Percentiles rank a stretch among this genome's conserved stretches.
These are phyloP conservation scores for Plasmodium inui DNA, from an alignment of 169 alveolate genomes.

Conservation along the genomic window DNA sequence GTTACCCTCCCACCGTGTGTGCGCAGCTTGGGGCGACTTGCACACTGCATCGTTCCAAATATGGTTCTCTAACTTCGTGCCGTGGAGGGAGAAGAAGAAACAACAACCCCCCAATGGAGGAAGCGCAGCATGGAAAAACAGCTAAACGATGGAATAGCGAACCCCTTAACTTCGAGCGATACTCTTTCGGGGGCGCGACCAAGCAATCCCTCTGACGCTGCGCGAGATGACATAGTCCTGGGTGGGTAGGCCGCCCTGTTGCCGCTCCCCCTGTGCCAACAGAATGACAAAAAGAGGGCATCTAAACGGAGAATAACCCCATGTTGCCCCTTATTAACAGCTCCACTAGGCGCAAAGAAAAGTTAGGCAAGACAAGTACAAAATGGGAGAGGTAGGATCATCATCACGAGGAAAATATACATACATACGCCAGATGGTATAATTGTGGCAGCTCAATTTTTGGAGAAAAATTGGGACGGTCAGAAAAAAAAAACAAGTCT, in stretches of 20 bases:
- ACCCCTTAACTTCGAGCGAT: neutral
- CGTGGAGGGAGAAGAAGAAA: neutral
- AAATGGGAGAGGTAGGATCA: neutral
- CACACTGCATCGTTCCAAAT: neutral
- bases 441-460: neutral
- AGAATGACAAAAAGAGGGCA: neutral
- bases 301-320: neutral
- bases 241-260: neutral
- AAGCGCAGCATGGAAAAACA: neutral
- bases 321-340: neutral
- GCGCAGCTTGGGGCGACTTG: neutral
- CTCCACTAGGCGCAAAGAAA: neutral
- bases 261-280: neutral
- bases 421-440: neutral
- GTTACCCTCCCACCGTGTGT: too few relatives aligned
- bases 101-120: neutral
- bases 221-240: neutral
- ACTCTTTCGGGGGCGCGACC: neutral
- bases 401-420: neutral
- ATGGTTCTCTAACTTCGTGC: neutral
- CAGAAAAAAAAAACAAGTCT: neutral
- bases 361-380: neutral
- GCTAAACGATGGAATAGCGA: neutral
- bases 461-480: neutral
- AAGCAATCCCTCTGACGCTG: neutral